A percentile compares a stretch with the other conserved stretches of the same genome.
These are phyloP conservation scores for Eucalyptus lansdowneana DNA, from an alignment of 345 rosid genomes.

Conservation along the genomic window DNA sequence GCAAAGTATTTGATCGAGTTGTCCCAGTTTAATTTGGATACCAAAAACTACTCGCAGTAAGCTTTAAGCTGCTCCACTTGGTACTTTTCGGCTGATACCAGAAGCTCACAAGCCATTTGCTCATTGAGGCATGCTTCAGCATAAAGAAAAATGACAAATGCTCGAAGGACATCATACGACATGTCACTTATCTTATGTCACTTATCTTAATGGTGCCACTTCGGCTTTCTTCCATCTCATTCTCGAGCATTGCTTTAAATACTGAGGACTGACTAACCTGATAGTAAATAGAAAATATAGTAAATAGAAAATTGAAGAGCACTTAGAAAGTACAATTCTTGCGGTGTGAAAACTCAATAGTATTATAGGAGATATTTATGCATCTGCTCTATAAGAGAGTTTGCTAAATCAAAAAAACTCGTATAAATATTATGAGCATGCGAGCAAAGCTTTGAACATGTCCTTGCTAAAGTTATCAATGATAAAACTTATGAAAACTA, in stretches of 20 bases:
- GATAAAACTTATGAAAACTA: not conserved
- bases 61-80: slow-evolving; percentile 66
- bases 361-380: not conserved
- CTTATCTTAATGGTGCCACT: slow-evolving; percentile 66
- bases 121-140: slow-evolving; percentile 72
- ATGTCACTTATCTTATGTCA: slow-evolving; percentile 54
- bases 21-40: slow-evolving; percentile 64
- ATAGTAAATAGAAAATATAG: not conserved
- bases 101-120: slow-evolving; percentile 68
- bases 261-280: slow-evolving; percentile 72
- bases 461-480: not conserved
- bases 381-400: not conserved
- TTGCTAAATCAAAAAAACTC: not conserved
- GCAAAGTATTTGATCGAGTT: slow-evolving; percentile 58
- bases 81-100: slow-evolving; percentile 64
- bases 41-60: slow-evolving; percentile 57
- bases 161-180: slow-evolving; percentile 44
- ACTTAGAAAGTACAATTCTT: not conserved
- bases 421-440: not conserved
- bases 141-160: slow-evolving; percentile 54
- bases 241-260: slow-evolving; percentile 84
- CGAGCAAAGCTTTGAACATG: not conserved
- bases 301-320: not conserved
- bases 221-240: slow-evolving; percentile 75
- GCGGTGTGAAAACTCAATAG: not conserved